A percentile compares a stretch with the other conserved stretches of the same genome.
phyloP scores from a whole-genome alignment of 495 filamentous ascomycete genomes.

The Trichoderma reesei region DNA sequence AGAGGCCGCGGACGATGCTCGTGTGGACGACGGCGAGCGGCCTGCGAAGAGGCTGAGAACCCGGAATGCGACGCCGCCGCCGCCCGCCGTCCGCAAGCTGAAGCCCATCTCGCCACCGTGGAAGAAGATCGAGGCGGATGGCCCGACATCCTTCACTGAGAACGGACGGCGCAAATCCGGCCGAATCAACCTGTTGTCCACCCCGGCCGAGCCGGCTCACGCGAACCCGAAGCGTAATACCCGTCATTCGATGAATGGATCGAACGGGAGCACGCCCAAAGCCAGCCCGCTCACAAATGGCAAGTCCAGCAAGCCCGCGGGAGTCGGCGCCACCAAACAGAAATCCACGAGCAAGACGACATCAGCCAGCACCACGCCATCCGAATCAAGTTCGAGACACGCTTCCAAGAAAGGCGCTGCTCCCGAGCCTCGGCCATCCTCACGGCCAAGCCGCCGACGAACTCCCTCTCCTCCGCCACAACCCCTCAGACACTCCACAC shows the following conservation, averaged over 20 bases:
- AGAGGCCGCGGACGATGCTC: neutral
- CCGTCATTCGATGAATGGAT: slow-evolving; percentile 29
- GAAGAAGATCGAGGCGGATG: slow-evolving; percentile 81
- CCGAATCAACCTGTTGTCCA: slow-evolving; percentile 64
- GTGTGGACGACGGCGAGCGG: slow-evolving; percentile 36
- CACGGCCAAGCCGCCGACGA: neutral
- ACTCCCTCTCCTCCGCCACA: slow-evolving; percentile 6
- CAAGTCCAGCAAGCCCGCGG: slow-evolving; percentile 22
- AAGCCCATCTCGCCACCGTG: slow-evolving; percentile 74
- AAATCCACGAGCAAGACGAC: slow-evolving; percentile 24
- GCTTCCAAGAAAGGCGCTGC: neutral
- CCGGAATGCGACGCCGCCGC: slow-evolving; percentile 34
- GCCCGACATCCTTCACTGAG: slow-evolving; percentile 72
- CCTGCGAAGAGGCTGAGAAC: slow-evolving; percentile 64
- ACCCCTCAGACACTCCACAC: slow-evolving; percentile 9
- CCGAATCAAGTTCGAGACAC: neutral
- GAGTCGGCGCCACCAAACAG: slow-evolving; percentile 17
- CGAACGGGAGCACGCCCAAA: slow-evolving; percentile 17
- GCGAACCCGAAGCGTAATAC: slow-evolving; percentile 59
- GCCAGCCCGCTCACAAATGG: slow-evolving; percentile 16
- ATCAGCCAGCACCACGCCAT: slow-evolving; percentile 12
- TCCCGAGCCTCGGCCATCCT: neutral
- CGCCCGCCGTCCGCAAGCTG: slow-evolving; percentile 23
- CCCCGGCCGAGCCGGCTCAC: slow-evolving; percentile 55
- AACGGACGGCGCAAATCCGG: slow-evolving; percentile 82